A percentile compares a stretch with the other conserved stretches of the same genome.
These are phyloP conservation scores for Sugiyamaella chiloensis DNA, from an alignment of 805 yeast species.

Conservation along the genomic window DNA sequence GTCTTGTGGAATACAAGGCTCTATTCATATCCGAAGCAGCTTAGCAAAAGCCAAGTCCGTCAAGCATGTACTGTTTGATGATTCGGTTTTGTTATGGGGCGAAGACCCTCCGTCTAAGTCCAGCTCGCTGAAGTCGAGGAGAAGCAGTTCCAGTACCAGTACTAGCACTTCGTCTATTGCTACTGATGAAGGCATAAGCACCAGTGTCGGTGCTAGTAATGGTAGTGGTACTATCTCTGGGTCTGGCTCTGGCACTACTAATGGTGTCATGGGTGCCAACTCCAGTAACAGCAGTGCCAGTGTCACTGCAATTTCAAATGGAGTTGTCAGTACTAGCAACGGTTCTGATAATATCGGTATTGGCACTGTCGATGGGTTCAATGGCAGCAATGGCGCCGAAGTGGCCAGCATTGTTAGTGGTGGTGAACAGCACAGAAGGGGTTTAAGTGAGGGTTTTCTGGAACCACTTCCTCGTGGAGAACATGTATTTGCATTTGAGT, in stretches of 20 bases:
- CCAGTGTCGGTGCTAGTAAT: too few species aligned
- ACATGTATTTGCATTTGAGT: constrained; percentile 82
- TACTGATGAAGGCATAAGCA: too few species aligned
- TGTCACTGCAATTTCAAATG: background rate
- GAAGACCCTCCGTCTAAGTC: background rate
- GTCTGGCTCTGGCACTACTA: background rate
- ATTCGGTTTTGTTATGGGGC: constrained; percentile 28
- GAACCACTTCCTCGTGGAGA: constrained; percentile 50
- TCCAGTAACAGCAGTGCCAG: background rate
- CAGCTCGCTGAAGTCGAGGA: background rate
- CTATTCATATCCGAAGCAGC: constrained; percentile 29
- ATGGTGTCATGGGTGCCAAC: background rate
- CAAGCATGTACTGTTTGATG: constrained; percentile 31
- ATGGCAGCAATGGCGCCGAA: too few species aligned
- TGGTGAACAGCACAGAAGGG: too few species aligned
- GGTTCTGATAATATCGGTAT: background rate
- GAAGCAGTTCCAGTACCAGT: constrained; percentile 5
- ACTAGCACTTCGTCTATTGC: constrained; percentile 2
- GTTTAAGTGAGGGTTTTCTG: too few species aligned
- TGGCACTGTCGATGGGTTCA: too few species aligned
- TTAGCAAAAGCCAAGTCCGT: constrained; percentile 31
- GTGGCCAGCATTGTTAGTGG: too few species aligned
- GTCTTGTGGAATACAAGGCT: constrained; percentile 29
- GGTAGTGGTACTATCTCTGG: background rate
- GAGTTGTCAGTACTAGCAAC: background rate